A percentile compares a stretch with the other conserved stretches of the same genome.
Evolutionary conservation across 257 asterid species (phyloP).

Genomic region (Capsicum pubescens): DNA sequence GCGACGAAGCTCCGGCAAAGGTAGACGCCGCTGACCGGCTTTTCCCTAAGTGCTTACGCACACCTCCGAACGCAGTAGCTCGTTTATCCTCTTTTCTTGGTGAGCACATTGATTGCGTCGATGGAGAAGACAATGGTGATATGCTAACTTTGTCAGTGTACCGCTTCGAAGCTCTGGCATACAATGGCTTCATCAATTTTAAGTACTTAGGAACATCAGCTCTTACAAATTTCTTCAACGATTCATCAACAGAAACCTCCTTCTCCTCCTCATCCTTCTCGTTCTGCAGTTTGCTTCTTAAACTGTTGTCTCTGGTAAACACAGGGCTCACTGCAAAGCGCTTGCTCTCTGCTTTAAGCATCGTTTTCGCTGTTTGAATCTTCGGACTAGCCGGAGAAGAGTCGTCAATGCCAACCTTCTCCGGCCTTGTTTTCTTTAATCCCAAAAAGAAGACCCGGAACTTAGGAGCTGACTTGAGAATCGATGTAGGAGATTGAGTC

Average conservation of each 20-base stretch:
- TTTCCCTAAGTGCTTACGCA: constrained; percentile 57
- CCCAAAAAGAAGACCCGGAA: constrained; percentile 59
- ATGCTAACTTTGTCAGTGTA: constrained; percentile 41
- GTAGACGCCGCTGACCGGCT: constrained; percentile 67
- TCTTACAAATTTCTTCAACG: constrained; percentile 37
- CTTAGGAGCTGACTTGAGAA: constrained; percentile 66
- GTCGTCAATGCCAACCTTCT: constrained; percentile 39
- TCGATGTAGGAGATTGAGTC: constrained; percentile 55
- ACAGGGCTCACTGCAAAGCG: constrained; percentile 43
- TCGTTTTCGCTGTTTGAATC: constrained; percentile 33
- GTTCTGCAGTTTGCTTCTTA: constrained; percentile 26
- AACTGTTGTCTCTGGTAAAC: constrained; percentile 38
- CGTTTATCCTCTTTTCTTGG: constrained; percentile 47
- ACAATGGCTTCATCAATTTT: constrained; percentile 66
- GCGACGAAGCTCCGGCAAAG: constrained; percentile 34
- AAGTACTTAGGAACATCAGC: constrained; percentile 54
- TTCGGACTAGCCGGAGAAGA: constrained; percentile 21
- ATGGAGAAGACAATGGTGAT: constrained; percentile 59
- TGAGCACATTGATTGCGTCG: constrained; percentile 39
- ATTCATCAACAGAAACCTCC: constrained; percentile 30
- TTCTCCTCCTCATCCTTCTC: constrained; percentile 37
- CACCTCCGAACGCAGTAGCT: constrained; percentile 48
- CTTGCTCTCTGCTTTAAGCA: constrained; percentile 41
- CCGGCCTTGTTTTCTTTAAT: constrained; percentile 54
- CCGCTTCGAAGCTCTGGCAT: constrained; percentile 56